These are phyloP conservation scores for Pezicula neosporulosa DNA, from an alignment of 2,329 filamentous ascomycete genomes.

Conservation along the genomic window DNA sequence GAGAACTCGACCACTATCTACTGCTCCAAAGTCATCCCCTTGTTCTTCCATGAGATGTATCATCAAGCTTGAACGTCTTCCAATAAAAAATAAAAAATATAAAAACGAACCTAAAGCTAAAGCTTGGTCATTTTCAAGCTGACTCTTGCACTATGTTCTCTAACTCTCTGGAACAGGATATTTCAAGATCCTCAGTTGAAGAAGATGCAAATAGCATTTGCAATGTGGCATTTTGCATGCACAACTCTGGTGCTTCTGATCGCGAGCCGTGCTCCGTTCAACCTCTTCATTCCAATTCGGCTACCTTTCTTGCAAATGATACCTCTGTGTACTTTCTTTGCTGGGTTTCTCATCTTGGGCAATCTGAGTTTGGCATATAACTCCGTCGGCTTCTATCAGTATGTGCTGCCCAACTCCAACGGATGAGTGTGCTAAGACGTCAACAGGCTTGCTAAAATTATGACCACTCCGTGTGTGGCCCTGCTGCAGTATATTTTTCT, in stretches of 20 bases:
- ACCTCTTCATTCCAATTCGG: conserved; percentile 39
- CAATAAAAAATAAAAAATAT: too few species aligned
- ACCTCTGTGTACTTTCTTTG: conserved; percentile 42
- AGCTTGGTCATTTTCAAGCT: too few species aligned
- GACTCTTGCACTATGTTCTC: neutral
- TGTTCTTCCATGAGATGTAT: too few species aligned
- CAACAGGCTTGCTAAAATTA: conserved; percentile 38
- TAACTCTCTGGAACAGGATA: conserved; percentile 26
- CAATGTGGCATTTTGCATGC: conserved; percentile 44
- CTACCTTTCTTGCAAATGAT: conserved; percentile 40
- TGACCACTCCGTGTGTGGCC: conserved; percentile 43
- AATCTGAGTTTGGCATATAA: conserved; percentile 43
- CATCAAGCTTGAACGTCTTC: too few species aligned
- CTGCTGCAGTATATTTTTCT: conserved; percentile 41
- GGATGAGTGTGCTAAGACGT: neutral
- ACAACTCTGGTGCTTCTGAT: conserved; percentile 40
- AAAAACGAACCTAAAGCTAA: too few species aligned
- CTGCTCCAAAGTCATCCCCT: too few species aligned
- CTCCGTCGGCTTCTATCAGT: conserved; percentile 43
- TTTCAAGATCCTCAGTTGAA: conserved; percentile 40
- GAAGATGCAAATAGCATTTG: conserved; percentile 40
- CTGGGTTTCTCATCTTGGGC: conserved; percentile 41
- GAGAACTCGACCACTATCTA: too few species aligned
- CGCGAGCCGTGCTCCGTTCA: conserved; percentile 36
- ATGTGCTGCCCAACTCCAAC: neutral